These are phyloP conservation scores for Dacryopinax primogenitus DNA, from an alignment of 768 basidiomycete genomes.

Conservation along the genomic window DNA sequence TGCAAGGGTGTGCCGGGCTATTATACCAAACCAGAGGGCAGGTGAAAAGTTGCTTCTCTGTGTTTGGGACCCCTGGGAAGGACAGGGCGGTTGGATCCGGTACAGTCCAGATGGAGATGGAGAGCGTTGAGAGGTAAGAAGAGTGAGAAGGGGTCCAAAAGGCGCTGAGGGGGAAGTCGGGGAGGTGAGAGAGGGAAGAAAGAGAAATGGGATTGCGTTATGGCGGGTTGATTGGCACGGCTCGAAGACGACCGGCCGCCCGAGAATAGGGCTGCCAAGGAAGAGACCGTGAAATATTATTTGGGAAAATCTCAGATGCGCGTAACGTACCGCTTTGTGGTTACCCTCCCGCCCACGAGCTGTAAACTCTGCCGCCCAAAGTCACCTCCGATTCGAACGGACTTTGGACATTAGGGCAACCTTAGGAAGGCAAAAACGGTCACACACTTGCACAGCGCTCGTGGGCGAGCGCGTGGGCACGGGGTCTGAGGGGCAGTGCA, in stretches of 20 bases:
- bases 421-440: not conserved
- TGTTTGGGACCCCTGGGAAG: not conserved
- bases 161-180: not conserved
- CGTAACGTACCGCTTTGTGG: slow-evolving; percentile 8
- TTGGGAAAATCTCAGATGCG: not conserved
- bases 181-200: not conserved
- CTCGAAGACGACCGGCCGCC: not conserved
- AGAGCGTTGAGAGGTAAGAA: not conserved
- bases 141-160: not conserved
- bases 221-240: slow-evolving; percentile 3
- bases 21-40: not conserved
- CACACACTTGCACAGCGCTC: no score
- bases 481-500: no score
- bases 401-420: not conserved
- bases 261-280: not conserved
- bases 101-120: not conserved
- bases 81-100: not conserved
- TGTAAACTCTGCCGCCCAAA: not conserved
- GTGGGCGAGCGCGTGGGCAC: no score
- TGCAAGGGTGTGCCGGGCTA: not conserved
- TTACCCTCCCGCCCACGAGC: not conserved
- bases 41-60: not conserved
- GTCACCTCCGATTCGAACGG: slow-evolving; percentile 3
- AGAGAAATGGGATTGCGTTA: not conserved
- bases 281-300: no score